Evolutionary conservation across 345 rosid species (phyloP).

Genomic region (Lagerstroemia speciosa): DNA sequence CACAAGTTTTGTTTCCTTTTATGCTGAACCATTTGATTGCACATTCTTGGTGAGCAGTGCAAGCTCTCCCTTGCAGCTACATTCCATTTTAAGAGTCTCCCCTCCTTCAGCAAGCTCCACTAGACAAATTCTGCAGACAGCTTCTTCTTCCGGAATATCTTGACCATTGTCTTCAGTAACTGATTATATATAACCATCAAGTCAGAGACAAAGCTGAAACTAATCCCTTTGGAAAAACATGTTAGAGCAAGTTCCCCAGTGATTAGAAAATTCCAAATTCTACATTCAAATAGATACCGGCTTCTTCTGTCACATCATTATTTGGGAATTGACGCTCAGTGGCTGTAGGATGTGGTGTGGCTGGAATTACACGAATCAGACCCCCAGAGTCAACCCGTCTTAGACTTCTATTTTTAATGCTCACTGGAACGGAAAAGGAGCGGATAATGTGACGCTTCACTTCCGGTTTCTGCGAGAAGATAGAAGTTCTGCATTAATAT

Average conservation of each 20-base stretch:
- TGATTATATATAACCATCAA: constrained; percentile 6
- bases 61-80: constrained; percentile 60
- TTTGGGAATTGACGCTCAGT: constrained; percentile 16
- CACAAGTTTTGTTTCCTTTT: constrained; percentile 51
- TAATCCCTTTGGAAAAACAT: background rate
- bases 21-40: constrained; percentile 60
- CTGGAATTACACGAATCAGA: constrained; percentile 39
- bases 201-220: background rate
- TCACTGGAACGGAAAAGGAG: constrained; percentile 45
- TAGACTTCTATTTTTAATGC: constrained; percentile 32
- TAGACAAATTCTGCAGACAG: constrained; percentile 55
- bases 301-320: constrained; percentile 19
- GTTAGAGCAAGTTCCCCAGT: background rate
- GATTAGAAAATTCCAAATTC: background rate
- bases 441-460: constrained; percentile 33
- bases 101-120: constrained; percentile 43
- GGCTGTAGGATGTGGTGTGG: constrained; percentile 22
- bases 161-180: constrained; percentile 30
- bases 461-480: constrained; percentile 21
- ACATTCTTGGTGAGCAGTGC: constrained; percentile 61
- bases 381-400: constrained; percentile 35
- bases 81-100: constrained; percentile 49
- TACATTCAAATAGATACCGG: constrained; percentile 12
- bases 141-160: constrained; percentile 14
- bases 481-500: background rate